Conservation (phyloP, 345 rosid genomes). For the Moricandia arvensis region DNA sequence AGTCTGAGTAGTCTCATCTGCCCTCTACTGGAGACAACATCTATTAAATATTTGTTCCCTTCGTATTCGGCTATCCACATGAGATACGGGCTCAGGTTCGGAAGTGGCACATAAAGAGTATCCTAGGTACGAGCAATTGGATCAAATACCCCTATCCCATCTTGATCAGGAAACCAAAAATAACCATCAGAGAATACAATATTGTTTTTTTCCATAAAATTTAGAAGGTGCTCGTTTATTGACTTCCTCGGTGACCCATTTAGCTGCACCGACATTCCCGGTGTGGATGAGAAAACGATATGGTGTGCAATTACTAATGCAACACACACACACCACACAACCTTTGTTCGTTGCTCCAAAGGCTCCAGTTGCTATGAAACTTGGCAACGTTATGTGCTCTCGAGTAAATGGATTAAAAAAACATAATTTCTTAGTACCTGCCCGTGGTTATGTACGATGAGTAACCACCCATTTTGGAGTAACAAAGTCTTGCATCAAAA, state of each 20-base stretch:
- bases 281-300: background rate
- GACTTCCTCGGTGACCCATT: too few species aligned
- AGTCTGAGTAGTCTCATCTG: background rate
- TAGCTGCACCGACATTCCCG: too few species aligned
- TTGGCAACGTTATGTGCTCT: too few species aligned
- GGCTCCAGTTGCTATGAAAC: too few species aligned
- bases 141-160: background rate
- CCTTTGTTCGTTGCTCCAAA: background rate
- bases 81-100: background rate
- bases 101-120: background rate
- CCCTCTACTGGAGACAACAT: background rate
- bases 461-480: too few species aligned
- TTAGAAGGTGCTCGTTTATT: background rate
- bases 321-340: background rate
- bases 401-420: too few species aligned
- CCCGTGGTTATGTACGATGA: too few species aligned
- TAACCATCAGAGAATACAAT: background rate
- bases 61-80: background rate
- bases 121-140: background rate
- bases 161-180: background rate
- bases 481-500: too few species aligned
- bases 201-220: background rate
- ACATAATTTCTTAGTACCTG: too few species aligned
- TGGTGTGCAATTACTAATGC: background rate
- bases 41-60: background rate